phyloP scores from a whole-genome alignment of 495 filamentous ascomycete species.

The Neurospora hispaniola region DNA sequence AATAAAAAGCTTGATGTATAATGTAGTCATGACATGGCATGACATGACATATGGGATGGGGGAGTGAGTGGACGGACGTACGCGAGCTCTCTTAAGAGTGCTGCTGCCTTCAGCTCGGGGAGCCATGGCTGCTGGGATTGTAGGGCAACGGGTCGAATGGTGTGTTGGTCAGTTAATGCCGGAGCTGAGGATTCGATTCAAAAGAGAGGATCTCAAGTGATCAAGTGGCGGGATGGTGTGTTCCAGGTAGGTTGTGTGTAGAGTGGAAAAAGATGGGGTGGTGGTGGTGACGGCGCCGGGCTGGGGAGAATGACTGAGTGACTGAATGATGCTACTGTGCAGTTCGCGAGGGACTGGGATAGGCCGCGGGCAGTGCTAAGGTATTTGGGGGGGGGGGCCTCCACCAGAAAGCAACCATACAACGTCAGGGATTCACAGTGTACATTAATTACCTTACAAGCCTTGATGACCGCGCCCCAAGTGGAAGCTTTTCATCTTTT shows the following conservation, averaged over 20 bases:
- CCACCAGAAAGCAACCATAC: background rate
- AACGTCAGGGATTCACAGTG: background rate
- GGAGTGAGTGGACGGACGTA: constrained; percentile 15
- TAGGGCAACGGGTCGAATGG: background rate
- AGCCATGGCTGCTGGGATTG: constrained; percentile 31
- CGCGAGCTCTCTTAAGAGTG: constrained; percentile 43
- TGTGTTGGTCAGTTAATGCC: background rate
- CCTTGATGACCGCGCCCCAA: background rate
- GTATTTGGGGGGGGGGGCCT: background rate
- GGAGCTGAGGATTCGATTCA: background rate
- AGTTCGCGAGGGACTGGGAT: background rate
- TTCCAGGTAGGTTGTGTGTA: background rate
- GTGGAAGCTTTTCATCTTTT: background rate
- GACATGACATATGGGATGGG: background rate
- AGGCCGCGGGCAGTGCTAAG: background rate
- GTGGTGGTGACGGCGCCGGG: background rate
- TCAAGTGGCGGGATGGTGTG: background rate
- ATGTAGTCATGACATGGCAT: background rate
- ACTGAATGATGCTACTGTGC: background rate
- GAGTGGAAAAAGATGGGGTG: background rate
- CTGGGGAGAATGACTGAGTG: background rate
- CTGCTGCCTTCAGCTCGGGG: constrained; percentile 43
- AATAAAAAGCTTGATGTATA: background rate
- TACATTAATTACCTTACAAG: background rate
- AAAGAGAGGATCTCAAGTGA: background rate